phyloP scores from a whole-genome alignment of 257 asterid species.

The Leonotis leonurus region DNA sequence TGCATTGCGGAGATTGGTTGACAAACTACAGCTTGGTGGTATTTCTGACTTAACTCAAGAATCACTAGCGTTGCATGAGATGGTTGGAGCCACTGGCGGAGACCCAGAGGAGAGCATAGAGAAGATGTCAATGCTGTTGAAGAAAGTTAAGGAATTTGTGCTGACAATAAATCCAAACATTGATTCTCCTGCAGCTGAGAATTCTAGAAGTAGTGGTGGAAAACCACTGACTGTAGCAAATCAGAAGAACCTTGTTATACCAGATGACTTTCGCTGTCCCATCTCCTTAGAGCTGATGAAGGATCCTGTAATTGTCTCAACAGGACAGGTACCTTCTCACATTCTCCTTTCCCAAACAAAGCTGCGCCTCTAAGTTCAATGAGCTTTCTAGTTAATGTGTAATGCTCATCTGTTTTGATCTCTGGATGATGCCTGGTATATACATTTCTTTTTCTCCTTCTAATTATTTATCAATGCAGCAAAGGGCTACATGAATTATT shows the following conservation, averaged over 20 bases:
- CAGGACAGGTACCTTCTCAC: slow-evolving; percentile 72
- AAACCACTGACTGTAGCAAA: slow-evolving; percentile 35
- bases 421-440: background rate
- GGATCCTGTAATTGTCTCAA: slow-evolving; percentile 97
- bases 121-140: slow-evolving; percentile 85
- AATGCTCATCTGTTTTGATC: slow-evolving; percentile 3
- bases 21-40: slow-evolving; percentile 71
- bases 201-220: slow-evolving; percentile 45
- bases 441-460: background rate
- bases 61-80: slow-evolving; percentile 91
- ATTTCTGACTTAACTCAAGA: slow-evolving; percentile 86
- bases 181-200: slow-evolving; percentile 33
- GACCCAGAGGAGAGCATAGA: slow-evolving; percentile 87
- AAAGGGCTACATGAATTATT: background rate
- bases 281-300: slow-evolving; percentile 88
- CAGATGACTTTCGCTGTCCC: slow-evolving; percentile 97
- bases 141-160: slow-evolving; percentile 89
- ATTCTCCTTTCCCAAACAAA: slow-evolving; percentile 7
- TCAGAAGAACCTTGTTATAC: slow-evolving; percentile 58
- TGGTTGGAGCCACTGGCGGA: slow-evolving; percentile 79
- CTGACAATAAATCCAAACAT: slow-evolving; percentile 67
- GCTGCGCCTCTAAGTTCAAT: background rate
- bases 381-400: slow-evolving; percentile 13
- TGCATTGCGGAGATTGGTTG: slow-evolving; percentile 57
- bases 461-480: background rate